phyloP scores from a whole-genome alignment of 495 filamentous ascomycete species.

The Talaromyces liani region DNA sequence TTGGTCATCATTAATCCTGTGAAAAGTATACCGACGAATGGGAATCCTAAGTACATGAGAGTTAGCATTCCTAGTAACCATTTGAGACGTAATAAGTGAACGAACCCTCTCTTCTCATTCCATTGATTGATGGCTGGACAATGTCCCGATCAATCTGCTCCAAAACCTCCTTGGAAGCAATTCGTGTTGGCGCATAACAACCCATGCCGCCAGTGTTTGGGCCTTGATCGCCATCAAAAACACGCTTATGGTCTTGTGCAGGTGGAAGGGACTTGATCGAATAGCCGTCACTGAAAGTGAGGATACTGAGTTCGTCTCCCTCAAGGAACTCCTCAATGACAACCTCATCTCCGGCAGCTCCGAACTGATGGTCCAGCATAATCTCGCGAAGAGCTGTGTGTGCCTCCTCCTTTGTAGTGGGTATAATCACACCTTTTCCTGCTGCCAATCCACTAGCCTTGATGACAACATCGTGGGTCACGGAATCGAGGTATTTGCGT shows the following conservation, averaged over 20 bases:
- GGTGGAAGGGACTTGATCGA: conserved; percentile 79
- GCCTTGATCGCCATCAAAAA: conserved; percentile 83
- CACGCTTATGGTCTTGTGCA: conserved; percentile 94
- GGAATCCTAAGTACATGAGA: conserved; percentile 34
- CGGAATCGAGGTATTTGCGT: conserved; percentile 61
- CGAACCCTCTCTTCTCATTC: conserved; percentile 68
- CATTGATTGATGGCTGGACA: conserved; percentile 81
- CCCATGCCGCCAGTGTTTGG: conserved; percentile 98
- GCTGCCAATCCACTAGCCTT: conserved; percentile 83
- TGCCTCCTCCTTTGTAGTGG: conserved; percentile 71
- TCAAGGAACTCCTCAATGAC: conserved; percentile 94
- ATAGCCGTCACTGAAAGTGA: conserved; percentile 86
- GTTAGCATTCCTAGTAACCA: background rate
- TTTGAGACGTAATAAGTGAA: background rate
- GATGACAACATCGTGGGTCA: conserved; percentile 75
- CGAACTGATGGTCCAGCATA: conserved; percentile 85
- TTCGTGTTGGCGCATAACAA: conserved; percentile 85
- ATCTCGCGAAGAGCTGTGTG: conserved; percentile 75
- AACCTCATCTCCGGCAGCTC: conserved; percentile 79
- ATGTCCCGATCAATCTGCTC: conserved; percentile 75
- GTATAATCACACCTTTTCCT: conserved; percentile 90
- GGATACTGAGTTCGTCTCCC: conserved; percentile 85
- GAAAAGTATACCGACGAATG: conserved; percentile 84
- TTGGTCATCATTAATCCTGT: conserved; percentile 95
- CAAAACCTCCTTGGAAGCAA: conserved; percentile 67